Conservation (phyloP, 352 stramenopile genomes). For the Phytophthora cryptogea region DNA sequence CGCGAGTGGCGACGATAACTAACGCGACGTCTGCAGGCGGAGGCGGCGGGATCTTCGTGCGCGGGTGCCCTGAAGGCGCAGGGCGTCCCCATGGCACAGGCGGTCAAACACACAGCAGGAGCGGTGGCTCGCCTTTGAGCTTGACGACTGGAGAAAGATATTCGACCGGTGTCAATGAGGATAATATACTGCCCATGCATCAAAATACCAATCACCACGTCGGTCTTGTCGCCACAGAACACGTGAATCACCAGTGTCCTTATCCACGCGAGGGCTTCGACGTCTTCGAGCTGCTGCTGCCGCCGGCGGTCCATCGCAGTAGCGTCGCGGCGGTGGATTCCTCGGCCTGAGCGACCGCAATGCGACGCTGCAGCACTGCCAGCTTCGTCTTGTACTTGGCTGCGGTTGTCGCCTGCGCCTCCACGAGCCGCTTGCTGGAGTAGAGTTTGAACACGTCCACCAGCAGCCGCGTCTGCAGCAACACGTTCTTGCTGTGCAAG, state of each 20-base stretch:
- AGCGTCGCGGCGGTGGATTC: conserved; percentile 39
- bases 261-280: conserved; percentile 24
- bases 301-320: conserved; percentile 51
- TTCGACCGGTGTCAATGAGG: background rate
- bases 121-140: conserved; percentile 60
- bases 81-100: conserved; percentile 75
- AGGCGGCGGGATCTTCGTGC: conserved; percentile 64
- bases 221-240: conserved; percentile 1
- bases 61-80: conserved; percentile 67
- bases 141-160: conserved; percentile 16
- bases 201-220: conserved; percentile 18
- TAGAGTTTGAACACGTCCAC: conserved; percentile 66
- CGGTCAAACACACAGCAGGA: conserved; percentile 70
- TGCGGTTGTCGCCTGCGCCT: conserved; percentile 48
- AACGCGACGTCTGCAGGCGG: conserved; percentile 45
- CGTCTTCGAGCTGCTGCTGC: conserved; percentile 6
- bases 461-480: conserved; percentile 70
- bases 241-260: conserved; percentile 4
- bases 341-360: conserved; percentile 52
- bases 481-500: conserved; percentile 66
- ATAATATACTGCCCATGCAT: conserved; percentile 17
- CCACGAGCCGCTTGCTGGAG: conserved; percentile 32
- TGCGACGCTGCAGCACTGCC: conserved; percentile 46
- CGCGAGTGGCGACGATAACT: background rate
- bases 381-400: conserved; percentile 78